Percentiles rank a stretch among this genome's conserved stretches.
Conservation (phyloP, 768 basidiomycete genomes). For the Dentipellis fragilis region DNA sequence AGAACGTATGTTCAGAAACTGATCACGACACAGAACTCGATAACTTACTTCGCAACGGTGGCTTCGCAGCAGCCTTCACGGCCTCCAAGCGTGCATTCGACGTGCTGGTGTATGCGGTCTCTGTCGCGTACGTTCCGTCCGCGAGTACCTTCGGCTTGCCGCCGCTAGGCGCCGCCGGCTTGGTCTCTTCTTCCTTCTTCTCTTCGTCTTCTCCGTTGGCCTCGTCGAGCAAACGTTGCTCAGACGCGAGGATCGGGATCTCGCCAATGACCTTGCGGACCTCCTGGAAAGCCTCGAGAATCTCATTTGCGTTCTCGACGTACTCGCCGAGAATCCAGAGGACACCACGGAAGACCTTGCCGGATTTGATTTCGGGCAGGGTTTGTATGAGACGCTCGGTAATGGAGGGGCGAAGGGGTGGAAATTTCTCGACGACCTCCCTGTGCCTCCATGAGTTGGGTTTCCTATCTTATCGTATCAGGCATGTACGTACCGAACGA, state of each 20-base stretch:
- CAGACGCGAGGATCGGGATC: constrained; percentile 92
- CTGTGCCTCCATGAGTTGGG: constrained; percentile 23
- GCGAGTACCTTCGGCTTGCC: constrained; percentile 73
- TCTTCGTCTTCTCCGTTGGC: constrained; percentile 48
- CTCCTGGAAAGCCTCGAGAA: constrained; percentile 64
- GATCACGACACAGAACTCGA: not conserved
- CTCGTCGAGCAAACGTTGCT: constrained; percentile 76
- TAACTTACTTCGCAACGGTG: constrained; percentile 69
- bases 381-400: constrained; percentile 77
- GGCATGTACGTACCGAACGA: constrained; percentile 38
- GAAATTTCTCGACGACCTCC: constrained; percentile 98
- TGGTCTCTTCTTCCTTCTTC: constrained; percentile 38
- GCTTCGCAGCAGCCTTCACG: constrained; percentile 81
- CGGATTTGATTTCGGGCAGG: constrained; percentile 83
- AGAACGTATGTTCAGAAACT: not conserved
- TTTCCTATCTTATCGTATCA: not conserved
- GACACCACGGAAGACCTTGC: constrained; percentile 93
- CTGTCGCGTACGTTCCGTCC: constrained; percentile 97
- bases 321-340: constrained; percentile 99
- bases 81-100: constrained; percentile 60
- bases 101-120: constrained; percentile 75
- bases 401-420: constrained; percentile 70
- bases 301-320: constrained; percentile 54
- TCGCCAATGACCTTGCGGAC: constrained; percentile 85
- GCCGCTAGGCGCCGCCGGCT: constrained; percentile 30